Base-by-base conservation (phyloP, 306 rosid species). In the Adenanthera pavonina region DNA sequence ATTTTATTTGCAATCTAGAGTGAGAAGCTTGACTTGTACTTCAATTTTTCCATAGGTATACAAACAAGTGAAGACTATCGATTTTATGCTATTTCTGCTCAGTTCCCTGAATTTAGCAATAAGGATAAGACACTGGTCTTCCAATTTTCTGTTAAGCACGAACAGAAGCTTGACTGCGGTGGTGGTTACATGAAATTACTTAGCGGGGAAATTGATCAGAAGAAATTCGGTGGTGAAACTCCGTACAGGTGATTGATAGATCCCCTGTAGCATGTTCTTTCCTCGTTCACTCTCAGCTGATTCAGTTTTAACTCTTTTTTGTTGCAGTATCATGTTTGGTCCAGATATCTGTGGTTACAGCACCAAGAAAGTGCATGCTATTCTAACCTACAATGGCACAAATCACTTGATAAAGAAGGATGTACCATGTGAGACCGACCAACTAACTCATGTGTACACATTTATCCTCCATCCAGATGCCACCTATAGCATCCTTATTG, bases 111-210 rank as follows among this genome's bases (percentile, higher is more conserved):
- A 91, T 93, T 92, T 88, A 92, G 95, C 90, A 96, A 96, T 74
- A 96, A 96, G 89, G 99, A 90, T 36, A 91, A 91, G 20, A 88
- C 91, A 8, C 86, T 96, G 72, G 98, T 96, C 35, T 96, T 96
- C 83, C 99, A 96, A 77, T 96, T 96, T 81, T 87, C 94, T 47
- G 99, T 96, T 75, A 96, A 96, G 90, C 98, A 96, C 68, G 99
- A 96, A 64, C 99, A 96, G 87, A 96, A 96, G 86, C 98, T 96
- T 87, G 99, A 96, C 87, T 96, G 99, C 74, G 99, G 99, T 85
- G 99, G 98, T 85, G 99, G 99, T 74, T 96, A 96, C 92, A 89
- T 96, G 95, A 96, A 96, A 84, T 81, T 96, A 81, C 92, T 96
- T 70, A 92, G 97, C 8, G 97, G 97, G 12, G 94, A 90, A 20